Evolutionary conservation across 1,139 yeast genomes (phyloP), one percentile per base, ranked within the genome.

Genomic region (Yamadazyma diospyri): DNA sequence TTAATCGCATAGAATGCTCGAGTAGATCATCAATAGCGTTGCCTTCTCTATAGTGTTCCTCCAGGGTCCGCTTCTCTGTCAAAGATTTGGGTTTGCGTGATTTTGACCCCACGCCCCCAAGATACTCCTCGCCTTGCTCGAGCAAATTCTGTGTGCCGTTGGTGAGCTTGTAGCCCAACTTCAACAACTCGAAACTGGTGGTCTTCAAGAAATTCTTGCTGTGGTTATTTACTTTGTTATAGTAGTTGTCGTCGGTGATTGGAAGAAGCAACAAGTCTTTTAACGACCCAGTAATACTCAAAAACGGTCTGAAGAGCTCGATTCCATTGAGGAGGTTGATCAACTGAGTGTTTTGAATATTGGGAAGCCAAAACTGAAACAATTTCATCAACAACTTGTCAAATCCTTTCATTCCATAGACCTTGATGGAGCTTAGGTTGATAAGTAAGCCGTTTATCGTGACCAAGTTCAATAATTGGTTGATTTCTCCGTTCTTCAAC

Each of bases 401-500:
- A 40, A 82, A 73, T 0, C 97, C 97, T 20, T 77, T 65, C 1
- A 87, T 58, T 0, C 98, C 98, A 57, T 82, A 79, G 4, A 89
- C 51, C 2, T 73, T 72, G 2, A 80, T 74, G 11, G 73, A 72
- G 37, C 76, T 75, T 40, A 94, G 59, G 1, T 71, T 66, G 49
- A 92, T 70, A 27, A 76, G 78, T 0, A 97, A 83, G 18, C 88
- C 97, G 50, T 92, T 97, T 16, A 94, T 67, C 8, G 82, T 81
- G 55, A 94, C 88, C 41, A 94, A 75, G 52, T 92, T 92, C 72
- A 87, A 80, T 38, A 92, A 74, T 54, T 89, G 97, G 3, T 84
- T 79, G 1, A 92, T 75, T 42, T 81, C 87, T 1, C 97, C 97
- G 0, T 95, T 82, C 35, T 85, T 68, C 15, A 92, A 69, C 0